Evolutionary conservation across 805 yeast species (phyloP).

Genomic region (Saccharomycopsis oosterbeekiorum): DNA sequence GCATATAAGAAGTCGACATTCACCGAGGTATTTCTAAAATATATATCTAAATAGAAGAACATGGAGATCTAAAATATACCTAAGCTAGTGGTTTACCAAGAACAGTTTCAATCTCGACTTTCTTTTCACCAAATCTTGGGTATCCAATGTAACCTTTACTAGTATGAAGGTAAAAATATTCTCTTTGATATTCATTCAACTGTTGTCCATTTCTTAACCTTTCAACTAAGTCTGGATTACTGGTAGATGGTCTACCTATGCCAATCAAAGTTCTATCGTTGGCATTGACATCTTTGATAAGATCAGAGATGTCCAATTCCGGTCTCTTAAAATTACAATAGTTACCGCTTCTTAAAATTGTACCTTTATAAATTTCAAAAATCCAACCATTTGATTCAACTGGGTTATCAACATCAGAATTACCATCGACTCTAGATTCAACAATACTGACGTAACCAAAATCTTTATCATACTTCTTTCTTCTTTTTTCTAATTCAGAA

Average conservation of each 20-base stretch:
- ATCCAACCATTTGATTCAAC: conserved; percentile 30
- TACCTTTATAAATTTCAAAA: conserved; percentile 36
- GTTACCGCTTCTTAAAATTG: conserved; percentile 33
- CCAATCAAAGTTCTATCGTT: conserved; percentile 37
- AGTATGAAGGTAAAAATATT: conserved; percentile 29
- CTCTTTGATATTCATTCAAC: conserved; percentile 32
- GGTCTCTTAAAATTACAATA: conserved; percentile 20
- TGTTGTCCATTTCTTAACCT: conserved; percentile 27
- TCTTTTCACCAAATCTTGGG: conserved; percentile 19
- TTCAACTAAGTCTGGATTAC: conserved; percentile 33
- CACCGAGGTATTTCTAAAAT: too few species aligned
- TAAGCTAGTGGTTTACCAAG: background rate
- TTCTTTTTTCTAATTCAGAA: conserved; percentile 16
- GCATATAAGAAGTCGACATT: too few species aligned
- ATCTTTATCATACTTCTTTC: conserved; percentile 6
- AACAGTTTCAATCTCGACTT: background rate
- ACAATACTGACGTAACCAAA: conserved; percentile 19
- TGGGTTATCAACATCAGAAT: conserved; percentile 19
- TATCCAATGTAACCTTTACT: conserved; percentile 30
- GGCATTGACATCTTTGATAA: conserved; percentile 23
- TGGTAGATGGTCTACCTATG: conserved; percentile 29
- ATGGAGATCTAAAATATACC: too few species aligned
- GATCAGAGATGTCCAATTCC: conserved; percentile 17
- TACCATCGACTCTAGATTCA: conserved; percentile 20
- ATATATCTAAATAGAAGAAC: too few species aligned